A percentile compares a stretch with the other conserved stretches of the same genome.
Conservation (phyloP, 2,329 filamentous ascomycete species). For the Colletotrichum navitas region DNA sequence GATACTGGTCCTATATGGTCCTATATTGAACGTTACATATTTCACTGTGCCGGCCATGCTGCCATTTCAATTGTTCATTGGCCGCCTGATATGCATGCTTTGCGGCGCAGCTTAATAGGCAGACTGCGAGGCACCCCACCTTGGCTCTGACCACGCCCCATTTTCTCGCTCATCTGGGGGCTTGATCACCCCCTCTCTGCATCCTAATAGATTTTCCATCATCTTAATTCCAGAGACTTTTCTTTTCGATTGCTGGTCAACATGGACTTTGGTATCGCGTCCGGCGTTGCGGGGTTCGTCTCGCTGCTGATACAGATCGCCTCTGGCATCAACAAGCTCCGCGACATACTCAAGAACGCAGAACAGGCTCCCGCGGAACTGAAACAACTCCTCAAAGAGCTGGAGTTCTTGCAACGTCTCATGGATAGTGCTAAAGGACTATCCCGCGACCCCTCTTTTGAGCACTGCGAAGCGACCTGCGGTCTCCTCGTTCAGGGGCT, state of each 20-base stretch:
- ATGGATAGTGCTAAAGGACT: neutral
- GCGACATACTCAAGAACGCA: neutral
- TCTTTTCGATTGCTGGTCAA: neutral
- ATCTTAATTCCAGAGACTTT: neutral
- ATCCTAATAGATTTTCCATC: neutral
- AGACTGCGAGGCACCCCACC: neutral
- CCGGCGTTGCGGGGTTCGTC: neutral
- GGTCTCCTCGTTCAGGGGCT: neutral
- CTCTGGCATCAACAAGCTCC: slow-evolving; percentile 1
- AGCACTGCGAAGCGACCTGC: slow-evolving; percentile 11
- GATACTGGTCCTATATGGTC: neutral
- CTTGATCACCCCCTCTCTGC: neutral
- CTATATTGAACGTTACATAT: neutral
- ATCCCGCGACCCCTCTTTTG: neutral
- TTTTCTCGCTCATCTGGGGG: neutral
- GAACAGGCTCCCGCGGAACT: neutral
- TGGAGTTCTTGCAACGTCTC: neutral
- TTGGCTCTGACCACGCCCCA: neutral
- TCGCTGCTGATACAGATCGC: slow-evolving; percentile 5
- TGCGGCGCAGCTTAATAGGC: neutral
- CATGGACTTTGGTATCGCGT: neutral
- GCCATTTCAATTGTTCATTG: neutral
- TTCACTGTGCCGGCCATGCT: neutral
- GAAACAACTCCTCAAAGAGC: neutral
- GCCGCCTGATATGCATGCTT: neutral